A percentile compares a stretch with the other conserved stretches of the same genome.
Evolutionary conservation across 108 stramenopile species (phyloP).

Genomic region (Stephanodiscus triporus): DNA sequence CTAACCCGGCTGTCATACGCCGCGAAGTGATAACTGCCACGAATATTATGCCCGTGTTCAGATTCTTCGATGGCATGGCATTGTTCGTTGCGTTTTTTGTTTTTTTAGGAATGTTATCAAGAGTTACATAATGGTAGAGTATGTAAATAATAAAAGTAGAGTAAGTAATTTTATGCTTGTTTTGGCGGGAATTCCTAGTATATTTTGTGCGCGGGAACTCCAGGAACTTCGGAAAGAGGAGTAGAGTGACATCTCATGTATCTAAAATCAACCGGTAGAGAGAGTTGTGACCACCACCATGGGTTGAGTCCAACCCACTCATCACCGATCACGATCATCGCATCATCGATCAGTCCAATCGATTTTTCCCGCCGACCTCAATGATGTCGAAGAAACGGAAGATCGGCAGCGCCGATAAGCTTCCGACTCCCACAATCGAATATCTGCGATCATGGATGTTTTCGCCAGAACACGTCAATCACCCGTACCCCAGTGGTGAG

Average conservation of each 20-base stretch:
- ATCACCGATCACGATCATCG: not conserved
- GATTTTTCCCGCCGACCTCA: not conserved
- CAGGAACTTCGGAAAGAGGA: too few relatives aligned
- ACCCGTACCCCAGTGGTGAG: constrained; percentile 33
- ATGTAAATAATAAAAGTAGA: too few relatives aligned
- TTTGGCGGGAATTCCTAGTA: too few relatives aligned
- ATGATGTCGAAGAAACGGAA: too few relatives aligned
- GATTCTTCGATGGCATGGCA: not conserved
- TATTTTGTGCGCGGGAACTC: too few relatives aligned
- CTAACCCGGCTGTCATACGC: constrained; percentile 4
- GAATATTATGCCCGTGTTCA: not conserved
- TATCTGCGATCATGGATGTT: constrained; percentile 41
- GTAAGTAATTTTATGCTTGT: too few relatives aligned
- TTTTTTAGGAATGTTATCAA: not conserved
- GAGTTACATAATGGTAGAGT: too few relatives aligned
- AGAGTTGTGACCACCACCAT: too few relatives aligned
- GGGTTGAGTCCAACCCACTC: too few relatives aligned
- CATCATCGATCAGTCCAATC: not conserved
- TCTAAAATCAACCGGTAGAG: too few relatives aligned
- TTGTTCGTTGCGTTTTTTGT: not conserved
- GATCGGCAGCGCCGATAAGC: not conserved
- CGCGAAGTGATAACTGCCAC: not conserved
- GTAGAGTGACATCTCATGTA: too few relatives aligned
- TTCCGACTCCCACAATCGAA: constrained; percentile 10
- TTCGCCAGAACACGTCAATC: constrained; percentile 20